A percentile compares a stretch with the other conserved stretches of the same genome.
phyloP scores from a whole-genome alignment of 352 stramenopile genomes.

The Globisporangium orthogonon region DNA sequence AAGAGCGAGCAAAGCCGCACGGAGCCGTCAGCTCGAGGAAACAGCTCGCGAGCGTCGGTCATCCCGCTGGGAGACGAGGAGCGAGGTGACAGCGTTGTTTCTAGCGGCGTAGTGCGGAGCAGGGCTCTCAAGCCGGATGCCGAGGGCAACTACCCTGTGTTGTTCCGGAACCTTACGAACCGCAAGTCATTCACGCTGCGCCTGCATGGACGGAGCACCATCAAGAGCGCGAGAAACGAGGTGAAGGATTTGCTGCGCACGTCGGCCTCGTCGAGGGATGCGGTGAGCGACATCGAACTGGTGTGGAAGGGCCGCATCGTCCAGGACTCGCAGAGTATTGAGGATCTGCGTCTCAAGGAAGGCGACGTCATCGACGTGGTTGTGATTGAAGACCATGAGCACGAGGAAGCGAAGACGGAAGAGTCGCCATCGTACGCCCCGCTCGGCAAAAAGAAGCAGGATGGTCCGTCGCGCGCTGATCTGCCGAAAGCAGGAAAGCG shows the following conservation, averaged over 20 bases:
- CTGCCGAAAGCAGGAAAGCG: constrained; percentile 31
- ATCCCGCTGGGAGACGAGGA: constrained; percentile 54
- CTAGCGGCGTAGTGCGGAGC: constrained; percentile 14
- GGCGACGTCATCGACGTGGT: constrained; percentile 62
- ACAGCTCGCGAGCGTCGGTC: constrained; percentile 38
- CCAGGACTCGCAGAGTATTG: constrained; percentile 31
- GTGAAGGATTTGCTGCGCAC: constrained; percentile 50
- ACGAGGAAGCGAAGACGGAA: constrained; percentile 27
- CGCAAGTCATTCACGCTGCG: constrained; percentile 63
- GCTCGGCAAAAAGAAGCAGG: constrained; percentile 22
- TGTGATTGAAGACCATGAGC: constrained; percentile 46
- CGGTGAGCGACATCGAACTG: constrained; percentile 52
- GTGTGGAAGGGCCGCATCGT: constrained; percentile 58
- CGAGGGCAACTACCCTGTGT: constrained; percentile 50
- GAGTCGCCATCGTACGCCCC: constrained; percentile 8
- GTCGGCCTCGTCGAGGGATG: constrained; percentile 24
- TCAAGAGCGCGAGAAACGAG: constrained; percentile 49
- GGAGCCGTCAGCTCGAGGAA: constrained; percentile 5
- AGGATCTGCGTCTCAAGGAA: constrained; percentile 53
- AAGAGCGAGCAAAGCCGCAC: constrained; percentile 26
- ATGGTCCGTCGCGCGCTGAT: constrained; percentile 14
- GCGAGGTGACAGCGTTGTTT: constrained; percentile 18
- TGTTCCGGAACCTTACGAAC: constrained; percentile 63
- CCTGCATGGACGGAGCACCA: constrained; percentile 37
- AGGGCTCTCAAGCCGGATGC: constrained; percentile 34